Conservation (phyloP, 1,284 basidiomycete genomes). For the Cryptococcus sp. region DNA sequence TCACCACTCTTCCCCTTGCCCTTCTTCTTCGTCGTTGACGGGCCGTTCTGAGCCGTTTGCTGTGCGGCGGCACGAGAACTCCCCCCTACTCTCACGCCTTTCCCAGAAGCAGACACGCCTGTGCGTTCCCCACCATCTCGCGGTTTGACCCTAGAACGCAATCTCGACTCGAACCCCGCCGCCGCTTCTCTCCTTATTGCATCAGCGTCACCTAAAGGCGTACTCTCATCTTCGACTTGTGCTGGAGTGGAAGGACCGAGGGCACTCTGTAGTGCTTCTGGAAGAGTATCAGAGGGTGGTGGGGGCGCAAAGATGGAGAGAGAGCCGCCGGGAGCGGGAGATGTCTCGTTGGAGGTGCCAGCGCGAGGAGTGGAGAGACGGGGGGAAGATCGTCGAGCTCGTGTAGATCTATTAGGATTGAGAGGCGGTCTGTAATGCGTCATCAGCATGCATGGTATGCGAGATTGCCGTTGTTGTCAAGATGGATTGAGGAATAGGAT, state of each 20-base stretch:
- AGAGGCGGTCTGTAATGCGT: background rate
- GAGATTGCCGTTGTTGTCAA: background rate
- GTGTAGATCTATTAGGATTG: slow-evolving; percentile 1
- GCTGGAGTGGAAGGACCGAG: background rate
- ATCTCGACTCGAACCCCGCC: slow-evolving; percentile 23
- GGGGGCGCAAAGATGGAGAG: slow-evolving; percentile 38
- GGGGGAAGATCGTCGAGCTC: slow-evolving; percentile 11
- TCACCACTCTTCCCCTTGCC: slow-evolving; percentile 34
- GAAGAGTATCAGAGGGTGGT: slow-evolving; percentile 22
- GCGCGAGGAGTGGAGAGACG: slow-evolving; percentile 2
- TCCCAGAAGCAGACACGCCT: slow-evolving; percentile 43
- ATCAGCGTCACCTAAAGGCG: slow-evolving; percentile 21
- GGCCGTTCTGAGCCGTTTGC: background rate
- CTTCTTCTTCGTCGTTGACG: slow-evolving; percentile 23
- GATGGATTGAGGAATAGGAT: background rate
- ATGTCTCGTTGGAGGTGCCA: slow-evolving; percentile 1
- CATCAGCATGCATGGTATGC: background rate
- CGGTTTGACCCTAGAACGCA: slow-evolving; percentile 23
- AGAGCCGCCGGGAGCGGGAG: slow-evolving; percentile 6
- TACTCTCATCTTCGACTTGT: background rate
- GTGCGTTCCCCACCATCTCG: slow-evolving; percentile 29
- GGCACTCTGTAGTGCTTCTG: slow-evolving; percentile 23
- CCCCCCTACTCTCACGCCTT: slow-evolving; percentile 43
- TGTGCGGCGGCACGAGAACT: slow-evolving; percentile 16
- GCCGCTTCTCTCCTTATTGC: slow-evolving; percentile 31